These are phyloP conservation scores for Fusarium chaquense DNA, from an alignment of 2,329 filamentous ascomycete genomes.

Conservation along the genomic window DNA sequence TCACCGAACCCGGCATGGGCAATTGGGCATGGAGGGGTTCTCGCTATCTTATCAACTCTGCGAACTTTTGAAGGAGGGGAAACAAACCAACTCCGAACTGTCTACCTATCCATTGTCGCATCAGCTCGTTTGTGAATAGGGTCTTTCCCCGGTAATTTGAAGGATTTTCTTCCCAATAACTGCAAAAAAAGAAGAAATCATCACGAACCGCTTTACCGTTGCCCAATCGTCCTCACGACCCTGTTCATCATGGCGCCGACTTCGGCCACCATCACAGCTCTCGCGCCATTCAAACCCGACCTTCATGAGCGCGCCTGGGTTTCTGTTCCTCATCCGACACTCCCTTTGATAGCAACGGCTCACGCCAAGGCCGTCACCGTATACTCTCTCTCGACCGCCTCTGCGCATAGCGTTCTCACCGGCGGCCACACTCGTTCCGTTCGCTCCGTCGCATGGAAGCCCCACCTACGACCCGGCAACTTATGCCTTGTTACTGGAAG, in stretches of 20 bases:
- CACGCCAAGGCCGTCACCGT: slow-evolving; percentile 89
- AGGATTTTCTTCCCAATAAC: no score
- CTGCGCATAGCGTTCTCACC: slow-evolving; percentile 80
- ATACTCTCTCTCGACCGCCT: slow-evolving; percentile 86
- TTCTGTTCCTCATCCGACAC: slow-evolving; percentile 84
- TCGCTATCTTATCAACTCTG: slow-evolving; percentile 45
- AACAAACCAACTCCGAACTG: slow-evolving; percentile 23
- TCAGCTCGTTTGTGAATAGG: neutral
- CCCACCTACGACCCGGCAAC: slow-evolving; percentile 68
- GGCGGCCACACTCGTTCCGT: slow-evolving; percentile 93
- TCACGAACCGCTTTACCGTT: neutral
- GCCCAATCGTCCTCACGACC: neutral
- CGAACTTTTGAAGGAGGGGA: slow-evolving; percentile 38
- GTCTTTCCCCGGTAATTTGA: neutral
- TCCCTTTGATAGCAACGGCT: slow-evolving; percentile 89
- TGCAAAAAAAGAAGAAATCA: no score
- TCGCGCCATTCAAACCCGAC: slow-evolving; percentile 66
- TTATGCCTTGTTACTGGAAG: slow-evolving; percentile 90
- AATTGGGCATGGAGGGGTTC: slow-evolving; percentile 39
- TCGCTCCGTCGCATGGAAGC: slow-evolving; percentile 90
- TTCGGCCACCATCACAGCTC: slow-evolving; percentile 55
- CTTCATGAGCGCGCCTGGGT: slow-evolving; percentile 84
- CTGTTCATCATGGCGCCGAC: slow-evolving; percentile 46
- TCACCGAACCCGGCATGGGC: slow-evolving; percentile 26
- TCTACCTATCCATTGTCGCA: neutral